Base-by-base conservation (phyloP, 352 stramenopile species). In the Pythium graminicola region DNA sequence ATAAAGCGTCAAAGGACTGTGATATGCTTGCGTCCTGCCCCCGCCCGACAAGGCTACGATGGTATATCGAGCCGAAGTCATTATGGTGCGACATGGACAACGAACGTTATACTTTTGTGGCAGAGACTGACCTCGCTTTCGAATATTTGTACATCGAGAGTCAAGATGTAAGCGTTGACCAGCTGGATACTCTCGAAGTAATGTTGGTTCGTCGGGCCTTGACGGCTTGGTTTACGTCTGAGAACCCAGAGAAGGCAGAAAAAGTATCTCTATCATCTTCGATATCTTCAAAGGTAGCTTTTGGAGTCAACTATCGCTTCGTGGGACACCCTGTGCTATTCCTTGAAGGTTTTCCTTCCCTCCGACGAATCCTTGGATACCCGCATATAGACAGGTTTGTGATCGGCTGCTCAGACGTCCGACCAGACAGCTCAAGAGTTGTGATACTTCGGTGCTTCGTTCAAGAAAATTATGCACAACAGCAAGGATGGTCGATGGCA, bases 141-240 rank as follows among this genome's bases (percentile, higher is more conserved):
- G 63, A 67, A 24, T 67, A 52, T 20, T 26, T 58, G 2, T 70
- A 60, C 36, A 47, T 67, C 13, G 38, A 62, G 5, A 61, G 35
- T 22, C 22, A 46, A 41, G 7, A 44, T 3, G 4, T 24, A 4
- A 11, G 32, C 24, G 6, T 13, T 7, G 29, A 10, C 3, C 23
- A n/a, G n/a, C 2, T 31, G 1, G 26, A 9, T n/a, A 40, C 16
- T 29, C 10, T 41, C n/a, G 44, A 51, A 17, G 16, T 20, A 14
- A 22, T 20, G 4, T 20, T 62, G 6, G 22, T 51, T 28, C 14
- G 19, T 3, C 27, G 38, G 17, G 46, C 54, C 13, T 29, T 62
- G 13, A 17, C 28, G 5, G 24, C 54, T 4, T 62, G 36, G 54
- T 62, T 62, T 38, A 46, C 41, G 10, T 41, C 19, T 9, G 38